These are phyloP conservation scores for Bruguiera gymnorhiza DNA, from an alignment of 345 rosid species.

Conservation along the genomic window DNA sequence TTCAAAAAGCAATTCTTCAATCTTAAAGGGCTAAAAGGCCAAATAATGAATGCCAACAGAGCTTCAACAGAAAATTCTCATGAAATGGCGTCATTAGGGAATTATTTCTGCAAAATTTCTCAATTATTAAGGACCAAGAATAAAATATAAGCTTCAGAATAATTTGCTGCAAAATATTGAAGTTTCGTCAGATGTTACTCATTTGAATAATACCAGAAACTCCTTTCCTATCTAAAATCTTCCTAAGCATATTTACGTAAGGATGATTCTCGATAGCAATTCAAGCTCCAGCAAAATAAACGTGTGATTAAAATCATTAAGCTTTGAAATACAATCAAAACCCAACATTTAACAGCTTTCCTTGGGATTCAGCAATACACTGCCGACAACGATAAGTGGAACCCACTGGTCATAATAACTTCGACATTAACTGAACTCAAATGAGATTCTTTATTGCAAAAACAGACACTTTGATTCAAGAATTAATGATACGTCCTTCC, in stretches of 20 bases:
- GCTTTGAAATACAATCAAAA: not conserved
- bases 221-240: too few relatives aligned
- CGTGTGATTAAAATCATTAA: not conserved
- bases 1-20: conserved; percentile 12
- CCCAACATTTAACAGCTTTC: not conserved
- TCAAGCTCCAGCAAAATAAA: too few relatives aligned
- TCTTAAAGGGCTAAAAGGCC: conserved; percentile 9
- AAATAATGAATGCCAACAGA: not conserved
- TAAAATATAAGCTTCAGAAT: too few relatives aligned
- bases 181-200: too few relatives aligned
- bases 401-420: not conserved
- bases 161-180: too few relatives aligned
- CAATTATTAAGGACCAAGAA: too few relatives aligned
- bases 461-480: conserved; percentile 4
- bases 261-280: not conserved
- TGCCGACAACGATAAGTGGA: not conserved
- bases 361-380: conserved; percentile 1
- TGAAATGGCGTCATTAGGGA: not conserved
- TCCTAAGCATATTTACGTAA: too few relatives aligned
- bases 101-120: not conserved
- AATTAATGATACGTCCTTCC: conserved; percentile 8
- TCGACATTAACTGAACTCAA: not conserved
- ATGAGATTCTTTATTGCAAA: conserved; percentile 11
- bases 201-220: too few relatives aligned
- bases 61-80: not conserved